phyloP scores from a whole-genome alignment of 371 early-diverging fungal genomes.

The Mucor velutinosus region DNA sequence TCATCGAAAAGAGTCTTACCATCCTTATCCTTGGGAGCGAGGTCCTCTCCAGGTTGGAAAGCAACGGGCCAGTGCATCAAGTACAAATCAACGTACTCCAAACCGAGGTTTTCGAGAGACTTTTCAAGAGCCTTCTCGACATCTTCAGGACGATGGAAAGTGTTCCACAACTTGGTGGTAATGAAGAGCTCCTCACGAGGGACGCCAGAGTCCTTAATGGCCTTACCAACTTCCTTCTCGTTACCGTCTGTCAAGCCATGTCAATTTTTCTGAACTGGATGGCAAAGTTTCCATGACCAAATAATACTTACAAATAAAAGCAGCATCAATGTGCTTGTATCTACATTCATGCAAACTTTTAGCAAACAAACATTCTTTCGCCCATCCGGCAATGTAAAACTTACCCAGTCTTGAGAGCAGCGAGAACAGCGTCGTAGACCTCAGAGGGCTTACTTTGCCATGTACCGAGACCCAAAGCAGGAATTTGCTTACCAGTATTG shows the following conservation, averaged over 20 bases:
- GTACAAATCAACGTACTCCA: constrained; percentile 75
- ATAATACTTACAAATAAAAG: constrained; percentile 34
- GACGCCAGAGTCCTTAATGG: constrained; percentile 57
- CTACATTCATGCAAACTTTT: not conserved
- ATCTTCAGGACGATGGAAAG: constrained; percentile 50
- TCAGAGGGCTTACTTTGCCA: constrained; percentile 49
- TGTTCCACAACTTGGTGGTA: constrained; percentile 84
- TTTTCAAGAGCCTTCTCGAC: constrained; percentile 47
- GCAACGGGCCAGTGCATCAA: constrained; percentile 58
- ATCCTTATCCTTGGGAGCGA: constrained; percentile 35
- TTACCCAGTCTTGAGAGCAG: constrained; percentile 43
- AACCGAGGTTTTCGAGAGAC: constrained; percentile 58
- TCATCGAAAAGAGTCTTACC: constrained; percentile 24
- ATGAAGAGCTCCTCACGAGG: constrained; percentile 79
- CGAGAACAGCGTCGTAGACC: constrained; percentile 44
- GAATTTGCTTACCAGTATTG: constrained; percentile 37
- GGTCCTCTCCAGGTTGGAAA: constrained; percentile 26
- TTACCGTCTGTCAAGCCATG: constrained; percentile 30
- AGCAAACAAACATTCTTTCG: too few species aligned
- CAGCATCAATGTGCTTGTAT: constrained; percentile 35
- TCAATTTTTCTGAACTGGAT: not conserved
- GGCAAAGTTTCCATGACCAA: not conserved
- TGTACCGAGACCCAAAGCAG: constrained; percentile 44
- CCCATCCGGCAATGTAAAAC: not conserved
- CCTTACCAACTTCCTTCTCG: constrained; percentile 83